Conservation (phyloP, 306 rosid genomes). For the Prunus salicina region DNA sequence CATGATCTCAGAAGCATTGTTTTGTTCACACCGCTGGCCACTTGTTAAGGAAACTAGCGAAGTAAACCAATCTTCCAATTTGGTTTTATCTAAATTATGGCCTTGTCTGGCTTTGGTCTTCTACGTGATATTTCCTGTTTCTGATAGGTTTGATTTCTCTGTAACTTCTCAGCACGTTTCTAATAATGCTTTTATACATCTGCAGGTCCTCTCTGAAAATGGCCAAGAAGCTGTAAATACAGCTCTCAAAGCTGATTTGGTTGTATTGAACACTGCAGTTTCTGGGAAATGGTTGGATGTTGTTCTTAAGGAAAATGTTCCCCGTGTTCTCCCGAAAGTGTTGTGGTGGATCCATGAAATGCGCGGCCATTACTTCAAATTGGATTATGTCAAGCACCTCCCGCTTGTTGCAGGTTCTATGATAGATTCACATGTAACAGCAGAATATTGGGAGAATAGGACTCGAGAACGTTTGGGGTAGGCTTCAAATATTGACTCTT, state of each 20-base stretch:
- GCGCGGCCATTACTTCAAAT: constrained; percentile 95
- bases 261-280: constrained; percentile 90
- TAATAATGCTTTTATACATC: neutral
- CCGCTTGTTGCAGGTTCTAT: constrained; percentile 94
- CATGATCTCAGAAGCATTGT: neutral
- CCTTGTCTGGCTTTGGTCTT: neutral
- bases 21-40: neutral
- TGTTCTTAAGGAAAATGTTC: constrained; percentile 70
- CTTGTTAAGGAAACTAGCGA: neutral
- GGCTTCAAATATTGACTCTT: neutral
- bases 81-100: neutral
- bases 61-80: neutral
- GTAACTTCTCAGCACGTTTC: neutral
- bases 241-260: constrained; percentile 83
- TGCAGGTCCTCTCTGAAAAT: constrained; percentile 69
- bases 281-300: constrained; percentile 97
- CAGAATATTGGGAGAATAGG: constrained; percentile 89
- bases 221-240: constrained; percentile 67
- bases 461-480: constrained; percentile 81
- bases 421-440: constrained; percentile 94
- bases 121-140: neutral
- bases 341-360: constrained; percentile 99
- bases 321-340: constrained; percentile 82
- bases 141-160: neutral
- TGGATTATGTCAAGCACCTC: constrained; percentile 95